A percentile compares a stretch with the other conserved stretches of the same genome.
Conservation (phyloP, 2,329 filamentous ascomycete genomes). For the Colletotrichum ledebouriae region DNA sequence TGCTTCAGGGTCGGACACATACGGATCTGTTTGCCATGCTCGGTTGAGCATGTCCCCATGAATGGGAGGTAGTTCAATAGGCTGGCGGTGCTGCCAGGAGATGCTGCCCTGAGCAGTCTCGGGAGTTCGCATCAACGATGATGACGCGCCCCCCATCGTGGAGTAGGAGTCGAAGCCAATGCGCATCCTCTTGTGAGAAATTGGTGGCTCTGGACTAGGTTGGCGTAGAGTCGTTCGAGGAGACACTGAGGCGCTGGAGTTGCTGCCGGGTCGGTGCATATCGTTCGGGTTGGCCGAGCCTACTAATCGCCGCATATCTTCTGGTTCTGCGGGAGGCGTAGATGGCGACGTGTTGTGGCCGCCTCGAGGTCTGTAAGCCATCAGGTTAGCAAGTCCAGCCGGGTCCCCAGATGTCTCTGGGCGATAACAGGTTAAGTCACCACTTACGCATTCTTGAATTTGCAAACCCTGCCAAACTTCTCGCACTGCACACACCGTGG, state of each 20-base stretch:
- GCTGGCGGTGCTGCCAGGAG: slow-evolving; percentile 53
- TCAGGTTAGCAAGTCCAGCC: slow-evolving; percentile 40
- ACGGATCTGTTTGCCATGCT: slow-evolving; percentile 66
- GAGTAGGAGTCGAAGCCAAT: slow-evolving; percentile 62
- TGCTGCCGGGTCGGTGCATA: slow-evolving; percentile 55
- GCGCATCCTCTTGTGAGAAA: slow-evolving; percentile 63
- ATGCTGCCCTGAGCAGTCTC: slow-evolving; percentile 55
- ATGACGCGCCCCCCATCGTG: slow-evolving; percentile 50
- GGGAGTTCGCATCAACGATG: slow-evolving; percentile 50
- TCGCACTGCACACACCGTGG: slow-evolving; percentile 92
- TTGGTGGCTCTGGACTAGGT: slow-evolving; percentile 48
- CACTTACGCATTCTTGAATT: slow-evolving; percentile 89
- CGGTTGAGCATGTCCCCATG: slow-evolving; percentile 63
- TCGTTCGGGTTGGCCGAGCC: slow-evolving; percentile 53
- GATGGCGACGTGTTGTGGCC: slow-evolving; percentile 70
- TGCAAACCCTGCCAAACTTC: slow-evolving; percentile 88
- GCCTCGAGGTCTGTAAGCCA: slow-evolving; percentile 63
- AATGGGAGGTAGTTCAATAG: slow-evolving; percentile 60
- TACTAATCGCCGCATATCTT: slow-evolving; percentile 56
- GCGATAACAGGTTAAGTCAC: background rate
- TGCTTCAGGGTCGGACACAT: slow-evolving; percentile 58
- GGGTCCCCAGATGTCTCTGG: background rate
- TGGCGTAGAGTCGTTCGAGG: slow-evolving; percentile 56
- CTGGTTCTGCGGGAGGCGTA: slow-evolving; percentile 64
- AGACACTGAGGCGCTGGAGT: slow-evolving; percentile 63